Conservation (phyloP, 148 eudicot species). For the Spergularia marina region DNA sequence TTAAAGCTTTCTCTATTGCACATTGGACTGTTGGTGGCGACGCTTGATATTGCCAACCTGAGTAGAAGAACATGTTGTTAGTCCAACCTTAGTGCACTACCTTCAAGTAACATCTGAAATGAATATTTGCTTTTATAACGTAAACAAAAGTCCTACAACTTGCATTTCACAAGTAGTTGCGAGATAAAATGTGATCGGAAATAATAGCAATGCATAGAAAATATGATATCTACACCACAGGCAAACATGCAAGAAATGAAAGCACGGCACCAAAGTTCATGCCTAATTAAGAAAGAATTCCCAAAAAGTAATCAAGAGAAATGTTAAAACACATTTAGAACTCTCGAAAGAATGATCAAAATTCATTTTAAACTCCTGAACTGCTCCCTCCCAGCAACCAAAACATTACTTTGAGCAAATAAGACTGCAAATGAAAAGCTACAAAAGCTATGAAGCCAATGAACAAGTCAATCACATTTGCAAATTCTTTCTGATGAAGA, state of each 20-base stretch:
- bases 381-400: no score
- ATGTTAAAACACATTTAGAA: no score
- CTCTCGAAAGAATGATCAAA: no score
- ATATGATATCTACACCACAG: background rate
- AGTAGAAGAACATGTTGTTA: slow-evolving; percentile 14
- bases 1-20: slow-evolving; percentile 67
- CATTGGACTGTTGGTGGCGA: slow-evolving; percentile 82
- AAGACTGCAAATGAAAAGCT: no score
- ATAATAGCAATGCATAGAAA: background rate
- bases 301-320: background rate
- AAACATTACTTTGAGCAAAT: no score
- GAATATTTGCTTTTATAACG: background rate
- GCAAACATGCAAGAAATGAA: background rate
- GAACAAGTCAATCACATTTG: no score
- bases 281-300: background rate
- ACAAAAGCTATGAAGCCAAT: no score
- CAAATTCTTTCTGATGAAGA: no score
- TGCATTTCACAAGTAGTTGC: background rate
- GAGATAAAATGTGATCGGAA: background rate
- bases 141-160: background rate
- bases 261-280: background rate
- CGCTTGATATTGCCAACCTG: slow-evolving; percentile 94
- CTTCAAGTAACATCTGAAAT: background rate
- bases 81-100: background rate
- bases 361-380: no score